A percentile compares a stretch with the other conserved stretches of the same genome.
phyloP scores from a whole-genome alignment of 352 stramenopile species.

The Phytopythium mirpurense region DNA sequence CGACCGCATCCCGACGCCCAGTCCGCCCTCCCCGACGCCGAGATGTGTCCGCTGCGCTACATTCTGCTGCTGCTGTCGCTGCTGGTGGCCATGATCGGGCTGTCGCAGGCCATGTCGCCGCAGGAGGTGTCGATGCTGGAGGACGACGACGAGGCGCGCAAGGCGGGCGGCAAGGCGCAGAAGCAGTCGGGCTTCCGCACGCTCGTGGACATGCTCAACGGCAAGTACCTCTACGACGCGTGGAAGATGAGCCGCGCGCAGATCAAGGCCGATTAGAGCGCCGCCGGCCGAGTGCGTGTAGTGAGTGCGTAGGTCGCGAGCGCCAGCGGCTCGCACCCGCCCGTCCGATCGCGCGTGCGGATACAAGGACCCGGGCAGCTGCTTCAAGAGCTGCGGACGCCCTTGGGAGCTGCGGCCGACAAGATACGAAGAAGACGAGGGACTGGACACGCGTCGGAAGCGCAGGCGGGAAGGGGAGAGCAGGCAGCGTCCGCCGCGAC shows the following conservation, averaged over 20 bases:
- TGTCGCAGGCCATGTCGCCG: slow-evolving; percentile 75
- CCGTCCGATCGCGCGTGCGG: too few relatives aligned
- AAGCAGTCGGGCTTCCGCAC: slow-evolving; percentile 60
- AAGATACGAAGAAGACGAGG: not conserved
- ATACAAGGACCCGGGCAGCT: too few relatives aligned
- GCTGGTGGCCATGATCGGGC: slow-evolving; percentile 77
- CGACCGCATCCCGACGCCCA: not conserved
- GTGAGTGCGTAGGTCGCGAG: slow-evolving; percentile 4
- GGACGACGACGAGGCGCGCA: slow-evolving; percentile 56
- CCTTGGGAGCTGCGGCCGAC: too few relatives aligned
- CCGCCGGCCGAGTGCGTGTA: not conserved
- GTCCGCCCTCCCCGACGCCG: not conserved
- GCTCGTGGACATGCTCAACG: slow-evolving; percentile 85
- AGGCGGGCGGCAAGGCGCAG: slow-evolving; percentile 38
- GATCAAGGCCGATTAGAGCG: slow-evolving; percentile 47
- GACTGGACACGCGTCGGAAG: not conserved
- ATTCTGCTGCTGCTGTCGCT: slow-evolving; percentile 81
- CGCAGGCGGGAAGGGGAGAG: too few relatives aligned
- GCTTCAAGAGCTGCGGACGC: too few relatives aligned
- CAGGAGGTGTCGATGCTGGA: slow-evolving; percentile 52
- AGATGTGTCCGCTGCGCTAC: slow-evolving; percentile 84
- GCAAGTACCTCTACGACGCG: slow-evolving; percentile 84
- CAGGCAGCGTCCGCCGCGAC: not conserved
- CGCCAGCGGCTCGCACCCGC: slow-evolving; percentile 1
- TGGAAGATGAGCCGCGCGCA: slow-evolving; percentile 58